Conservation (phyloP, 2,329 filamentous ascomycete species). For the Sclerotinia minor region DNA sequence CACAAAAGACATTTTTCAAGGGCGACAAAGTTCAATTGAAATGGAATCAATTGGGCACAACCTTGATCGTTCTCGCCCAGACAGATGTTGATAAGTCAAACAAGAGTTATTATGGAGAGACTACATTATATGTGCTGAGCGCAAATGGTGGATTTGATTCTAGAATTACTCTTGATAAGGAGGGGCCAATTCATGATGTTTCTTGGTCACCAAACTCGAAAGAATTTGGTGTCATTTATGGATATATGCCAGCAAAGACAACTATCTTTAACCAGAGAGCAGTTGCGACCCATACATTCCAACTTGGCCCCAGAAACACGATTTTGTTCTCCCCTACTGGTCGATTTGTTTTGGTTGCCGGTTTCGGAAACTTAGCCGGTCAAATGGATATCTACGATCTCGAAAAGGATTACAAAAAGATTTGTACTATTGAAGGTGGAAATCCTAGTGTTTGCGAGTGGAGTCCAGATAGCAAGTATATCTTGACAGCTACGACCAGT, state of each 20-base stretch:
- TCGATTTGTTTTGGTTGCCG: slow-evolving; percentile 88
- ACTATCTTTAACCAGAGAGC: slow-evolving; percentile 95
- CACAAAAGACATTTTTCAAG: slow-evolving; percentile 99
- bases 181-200: slow-evolving; percentile 96
- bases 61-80: slow-evolving; percentile 89
- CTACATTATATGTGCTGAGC: slow-evolving; percentile 91
- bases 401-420: slow-evolving; percentile 88
- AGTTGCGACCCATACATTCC: slow-evolving; percentile 79
- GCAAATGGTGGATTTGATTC: slow-evolving; percentile 91
- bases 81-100: slow-evolving; percentile 98
- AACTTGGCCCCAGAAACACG: slow-evolving; percentile 86
- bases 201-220: slow-evolving; percentile 98
- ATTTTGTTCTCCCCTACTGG: slow-evolving; percentile 93
- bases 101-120: slow-evolving; percentile 99
- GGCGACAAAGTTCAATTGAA: slow-evolving; percentile 98
- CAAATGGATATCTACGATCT: slow-evolving; percentile 98
- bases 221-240: slow-evolving; percentile 96
- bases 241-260: slow-evolving; percentile 98
- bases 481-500: slow-evolving; percentile 96
- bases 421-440: slow-evolving; percentile 90
- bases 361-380: slow-evolving; percentile 95
- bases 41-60: slow-evolving; percentile 93
- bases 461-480: slow-evolving; percentile 93
- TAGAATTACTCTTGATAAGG: slow-evolving; percentile 88
- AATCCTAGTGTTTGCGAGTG: slow-evolving; percentile 96